These are phyloP conservation scores for Podospora appendiculata DNA, from an alignment of 495 filamentous ascomycete genomes.

Conservation along the genomic window DNA sequence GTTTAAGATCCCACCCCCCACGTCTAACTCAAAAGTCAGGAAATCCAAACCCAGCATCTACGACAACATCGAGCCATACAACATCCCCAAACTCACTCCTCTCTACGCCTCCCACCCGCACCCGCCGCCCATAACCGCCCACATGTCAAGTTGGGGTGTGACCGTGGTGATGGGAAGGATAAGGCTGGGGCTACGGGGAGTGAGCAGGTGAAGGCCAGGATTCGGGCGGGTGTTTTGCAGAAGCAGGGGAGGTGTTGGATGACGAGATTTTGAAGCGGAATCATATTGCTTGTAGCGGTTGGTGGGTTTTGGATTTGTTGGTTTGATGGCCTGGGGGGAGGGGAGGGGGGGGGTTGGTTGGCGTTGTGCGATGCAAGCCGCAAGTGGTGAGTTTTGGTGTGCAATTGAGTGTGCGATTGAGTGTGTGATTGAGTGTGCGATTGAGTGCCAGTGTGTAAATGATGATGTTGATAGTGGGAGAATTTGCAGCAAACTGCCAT, in stretches of 20 bases:
- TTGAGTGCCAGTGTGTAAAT: too few species aligned
- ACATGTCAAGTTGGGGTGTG: constrained; percentile 11
- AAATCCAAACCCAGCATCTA: constrained; percentile 35
- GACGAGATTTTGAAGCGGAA: too few species aligned
- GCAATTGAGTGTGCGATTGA: too few species aligned
- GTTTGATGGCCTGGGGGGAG: too few species aligned
- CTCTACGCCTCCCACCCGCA: not conserved
- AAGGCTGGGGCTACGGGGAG: not conserved
- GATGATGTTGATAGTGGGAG: too few species aligned
- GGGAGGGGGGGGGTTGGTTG: too few species aligned
- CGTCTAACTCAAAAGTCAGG: constrained; percentile 10
- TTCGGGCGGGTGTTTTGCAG: not conserved
- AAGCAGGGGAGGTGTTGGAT: not conserved
- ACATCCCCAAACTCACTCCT: constrained; percentile 38
- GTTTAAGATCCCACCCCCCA: not conserved
- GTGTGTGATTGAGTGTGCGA: too few species aligned
- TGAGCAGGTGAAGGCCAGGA: not conserved
- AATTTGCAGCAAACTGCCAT: too few species aligned
- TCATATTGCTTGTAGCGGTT: too few species aligned
- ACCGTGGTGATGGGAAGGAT: not conserved
- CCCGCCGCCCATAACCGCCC: not conserved
- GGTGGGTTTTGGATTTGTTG: too few species aligned
- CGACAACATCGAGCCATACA: constrained; percentile 46
- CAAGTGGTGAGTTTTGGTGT: too few species aligned
- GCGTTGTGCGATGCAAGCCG: too few species aligned